Conservation (phyloP, 2,329 filamentous ascomycete species). For the Calycina herbarum region DNA sequence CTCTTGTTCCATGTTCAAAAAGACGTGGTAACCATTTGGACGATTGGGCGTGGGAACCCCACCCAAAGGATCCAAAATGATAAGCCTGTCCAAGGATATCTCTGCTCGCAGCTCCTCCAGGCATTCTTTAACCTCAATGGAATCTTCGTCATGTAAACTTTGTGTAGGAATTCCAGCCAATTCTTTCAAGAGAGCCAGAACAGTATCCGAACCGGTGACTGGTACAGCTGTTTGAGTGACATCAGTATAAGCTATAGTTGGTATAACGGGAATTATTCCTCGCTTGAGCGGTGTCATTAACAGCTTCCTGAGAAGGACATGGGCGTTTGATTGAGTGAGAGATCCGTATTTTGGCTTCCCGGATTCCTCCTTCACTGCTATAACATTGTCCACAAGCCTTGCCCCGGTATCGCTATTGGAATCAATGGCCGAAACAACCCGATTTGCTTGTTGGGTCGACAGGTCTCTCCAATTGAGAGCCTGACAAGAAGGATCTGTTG, state of each 20-base stretch:
- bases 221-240: constrained; percentile 48
- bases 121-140: constrained; percentile 41
- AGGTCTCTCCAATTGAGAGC: constrained; percentile 43
- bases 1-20: constrained; percentile 93
- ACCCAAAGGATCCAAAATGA: constrained; percentile 83
- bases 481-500: constrained; percentile 22
- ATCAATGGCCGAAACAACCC: constrained; percentile 75
- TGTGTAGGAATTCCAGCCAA: constrained; percentile 63
- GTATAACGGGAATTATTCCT: constrained; percentile 70
- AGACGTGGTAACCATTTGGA: constrained; percentile 70
- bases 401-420: constrained; percentile 66
- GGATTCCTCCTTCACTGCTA: constrained; percentile 37
- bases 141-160: constrained; percentile 43
- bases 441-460: constrained; percentile 64
- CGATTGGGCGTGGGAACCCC: constrained; percentile 71
- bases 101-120: constrained; percentile 47
- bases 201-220: constrained; percentile 60
- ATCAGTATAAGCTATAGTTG: constrained; percentile 60
- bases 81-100: constrained; percentile 76
- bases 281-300: constrained; percentile 66
- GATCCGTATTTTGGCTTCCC: constrained; percentile 11
- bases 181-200: constrained; percentile 75
- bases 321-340: constrained; percentile 25
- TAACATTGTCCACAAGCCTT: constrained; percentile 59
- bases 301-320: constrained; percentile 49